Conservation (phyloP, 257 asterid species). For the Salvia rosmarinus region DNA sequence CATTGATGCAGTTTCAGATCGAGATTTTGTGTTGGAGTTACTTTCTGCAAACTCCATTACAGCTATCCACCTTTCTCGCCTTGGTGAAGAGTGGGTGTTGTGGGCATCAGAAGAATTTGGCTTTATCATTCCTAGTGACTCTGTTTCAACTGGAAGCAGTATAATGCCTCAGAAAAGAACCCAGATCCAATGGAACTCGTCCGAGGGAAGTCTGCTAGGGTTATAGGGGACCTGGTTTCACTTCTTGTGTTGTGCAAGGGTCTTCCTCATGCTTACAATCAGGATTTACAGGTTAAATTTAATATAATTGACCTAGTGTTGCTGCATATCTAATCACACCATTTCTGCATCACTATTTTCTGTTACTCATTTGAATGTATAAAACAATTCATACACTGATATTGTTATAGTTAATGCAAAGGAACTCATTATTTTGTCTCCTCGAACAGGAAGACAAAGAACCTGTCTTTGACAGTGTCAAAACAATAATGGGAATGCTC, state of each 20-base stretch:
- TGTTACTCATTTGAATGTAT: constrained; percentile 4
- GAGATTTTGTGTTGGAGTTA: constrained; percentile 94
- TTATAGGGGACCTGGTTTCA: constrained; percentile 87
- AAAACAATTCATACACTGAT: constrained; percentile 7
- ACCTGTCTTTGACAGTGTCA: constrained; percentile 94
- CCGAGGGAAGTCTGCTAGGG: constrained; percentile 97
- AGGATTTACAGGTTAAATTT: constrained; percentile 91
- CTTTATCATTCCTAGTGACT: constrained; percentile 87
- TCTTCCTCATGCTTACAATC: constrained; percentile 97
- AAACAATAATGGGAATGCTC: constrained; percentile 89
- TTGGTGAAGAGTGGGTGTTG: constrained; percentile 99
- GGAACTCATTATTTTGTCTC: constrained; percentile 13
- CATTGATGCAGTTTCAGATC: constrained; percentile 99
- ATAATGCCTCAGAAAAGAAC: constrained; percentile 99
- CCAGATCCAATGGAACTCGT: constrained; percentile 99
- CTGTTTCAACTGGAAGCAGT: constrained; percentile 98
- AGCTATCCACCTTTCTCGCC: constrained; percentile 93
- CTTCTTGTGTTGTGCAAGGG: constrained; percentile 99
- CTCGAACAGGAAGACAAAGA: constrained; percentile 90
- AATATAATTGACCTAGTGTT: no score
- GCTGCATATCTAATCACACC: not conserved
- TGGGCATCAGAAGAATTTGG: constrained; percentile 99
- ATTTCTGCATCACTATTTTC: not conserved
- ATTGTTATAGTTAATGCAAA: not conserved
- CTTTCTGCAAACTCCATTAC: constrained; percentile 86